Evolutionary conservation across 129 eudicot genomes (phyloP).

Genomic region (Chrysanthemum lavandulifolium): DNA sequence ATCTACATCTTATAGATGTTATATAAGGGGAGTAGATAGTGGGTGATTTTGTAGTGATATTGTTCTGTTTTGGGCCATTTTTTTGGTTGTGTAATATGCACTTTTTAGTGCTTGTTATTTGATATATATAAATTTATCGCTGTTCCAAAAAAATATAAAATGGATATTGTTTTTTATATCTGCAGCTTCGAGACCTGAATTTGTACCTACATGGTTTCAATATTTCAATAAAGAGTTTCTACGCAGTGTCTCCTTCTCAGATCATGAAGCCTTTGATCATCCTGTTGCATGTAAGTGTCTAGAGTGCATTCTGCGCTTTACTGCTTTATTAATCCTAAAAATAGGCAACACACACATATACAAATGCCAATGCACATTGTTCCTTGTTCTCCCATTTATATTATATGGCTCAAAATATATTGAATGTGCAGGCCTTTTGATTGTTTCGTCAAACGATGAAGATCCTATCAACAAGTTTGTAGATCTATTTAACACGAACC

Average conservation of each 20-base stretch:
- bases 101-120: too few species aligned
- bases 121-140: too few species aligned
- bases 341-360: background rate
- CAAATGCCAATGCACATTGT: background rate
- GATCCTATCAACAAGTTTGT: conserved; percentile 81
- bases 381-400: background rate
- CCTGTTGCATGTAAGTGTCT: conserved; percentile 84
- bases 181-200: conserved; percentile 69
- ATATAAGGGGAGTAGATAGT: too few species aligned
- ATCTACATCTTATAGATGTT: too few species aligned
- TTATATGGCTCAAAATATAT: background rate
- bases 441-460: conserved; percentile 84
- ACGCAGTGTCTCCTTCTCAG: conserved; percentile 76
- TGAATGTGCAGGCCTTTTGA: conserved; percentile 75
- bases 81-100: too few species aligned
- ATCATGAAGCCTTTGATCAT: conserved; percentile 97
- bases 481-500: conserved; percentile 74
- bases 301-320: background rate
- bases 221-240: conserved; percentile 81
- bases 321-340: background rate
- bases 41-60: too few species aligned
- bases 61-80: too few species aligned
- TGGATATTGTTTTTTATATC: background rate
- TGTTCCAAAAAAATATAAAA: too few species aligned
- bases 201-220: conserved; percentile 81